Evolutionary conservation across 768 basidiomycete species (phyloP).

Genomic region (Phallus indusiatus): DNA sequence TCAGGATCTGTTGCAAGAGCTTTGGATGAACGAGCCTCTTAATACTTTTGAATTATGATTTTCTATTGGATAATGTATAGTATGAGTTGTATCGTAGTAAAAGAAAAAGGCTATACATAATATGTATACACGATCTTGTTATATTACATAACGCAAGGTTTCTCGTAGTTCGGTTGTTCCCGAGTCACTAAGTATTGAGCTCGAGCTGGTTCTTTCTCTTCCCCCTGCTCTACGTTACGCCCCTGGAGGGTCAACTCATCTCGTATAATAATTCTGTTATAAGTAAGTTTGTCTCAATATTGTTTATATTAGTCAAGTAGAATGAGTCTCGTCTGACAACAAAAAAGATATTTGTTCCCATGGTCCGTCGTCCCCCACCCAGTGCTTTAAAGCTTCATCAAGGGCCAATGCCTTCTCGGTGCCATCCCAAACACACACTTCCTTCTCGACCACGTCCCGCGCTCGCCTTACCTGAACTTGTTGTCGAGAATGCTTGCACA

Average conservation of each 20-base stretch:
- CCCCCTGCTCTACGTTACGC: neutral
- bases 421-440: slow-evolving; percentile 51
- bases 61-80: too few species aligned
- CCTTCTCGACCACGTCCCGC: slow-evolving; percentile 55
- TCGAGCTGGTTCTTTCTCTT: neutral
- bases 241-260: neutral
- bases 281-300: neutral
- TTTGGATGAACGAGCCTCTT: too few species aligned
- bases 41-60: too few species aligned
- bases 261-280: neutral
- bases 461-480: slow-evolving; percentile 12
- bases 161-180: too few species aligned
- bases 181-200: too few species aligned
- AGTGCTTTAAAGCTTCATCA: slow-evolving; percentile 50
- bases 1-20: too few species aligned
- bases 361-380: slow-evolving; percentile 65
- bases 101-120: too few species aligned
- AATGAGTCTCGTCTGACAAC: too few species aligned
- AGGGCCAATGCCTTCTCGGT: slow-evolving; percentile 56
- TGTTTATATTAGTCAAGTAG: too few species aligned
- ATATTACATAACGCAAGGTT: too few species aligned
- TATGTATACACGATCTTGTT: too few species aligned
- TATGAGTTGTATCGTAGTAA: too few species aligned
- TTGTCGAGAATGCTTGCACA: neutral
- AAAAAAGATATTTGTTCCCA: slow-evolving; percentile 18